Evolutionary conservation across 768 basidiomycete genomes (phyloP).

Genomic region (Artomyces pyxidatus): DNA sequence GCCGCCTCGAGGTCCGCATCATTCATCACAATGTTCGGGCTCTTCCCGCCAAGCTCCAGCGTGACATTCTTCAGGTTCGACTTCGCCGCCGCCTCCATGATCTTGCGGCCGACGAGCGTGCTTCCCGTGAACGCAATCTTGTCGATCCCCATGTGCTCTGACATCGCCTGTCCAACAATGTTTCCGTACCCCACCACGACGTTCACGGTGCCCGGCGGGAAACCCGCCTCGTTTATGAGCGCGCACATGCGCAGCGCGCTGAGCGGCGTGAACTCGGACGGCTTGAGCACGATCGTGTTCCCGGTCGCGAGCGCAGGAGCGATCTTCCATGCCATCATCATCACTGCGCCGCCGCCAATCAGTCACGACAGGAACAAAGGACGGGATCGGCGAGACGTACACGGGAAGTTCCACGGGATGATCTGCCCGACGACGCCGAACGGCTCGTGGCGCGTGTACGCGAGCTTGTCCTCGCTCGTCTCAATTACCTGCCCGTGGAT

Average conservation of each 20-base stretch:
- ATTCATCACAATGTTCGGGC: slow-evolving; percentile 52
- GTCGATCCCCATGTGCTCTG: slow-evolving; percentile 47
- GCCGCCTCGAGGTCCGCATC: slow-evolving; percentile 53
- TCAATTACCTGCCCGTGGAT: slow-evolving; percentile 69
- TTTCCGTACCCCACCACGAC: slow-evolving; percentile 47
- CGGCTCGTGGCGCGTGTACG: slow-evolving; percentile 57
- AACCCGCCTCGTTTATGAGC: slow-evolving; percentile 48
- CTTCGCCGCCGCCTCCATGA: slow-evolving; percentile 51
- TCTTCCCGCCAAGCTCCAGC: slow-evolving; percentile 67
- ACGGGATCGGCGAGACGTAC: slow-evolving; percentile 21
- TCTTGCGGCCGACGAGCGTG: slow-evolving; percentile 52
- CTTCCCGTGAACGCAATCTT: slow-evolving; percentile 72
- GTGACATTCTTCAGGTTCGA: slow-evolving; percentile 64
- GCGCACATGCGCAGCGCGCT: slow-evolving; percentile 39
- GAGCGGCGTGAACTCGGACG: slow-evolving; percentile 55
- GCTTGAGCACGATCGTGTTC: slow-evolving; percentile 57
- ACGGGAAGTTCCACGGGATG: slow-evolving; percentile 63
- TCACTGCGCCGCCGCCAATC: slow-evolving; percentile 21
- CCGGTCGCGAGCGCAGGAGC: slow-evolving; percentile 60
- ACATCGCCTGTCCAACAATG: slow-evolving; percentile 49
- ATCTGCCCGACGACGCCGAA: slow-evolving; percentile 49
- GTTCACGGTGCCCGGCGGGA: slow-evolving; percentile 59
- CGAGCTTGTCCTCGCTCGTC: slow-evolving; percentile 38
- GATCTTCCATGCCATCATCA: slow-evolving; percentile 55
- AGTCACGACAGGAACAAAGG: not conserved